phyloP scores from a whole-genome alignment of 345 rosid species.

The Hevea brasiliensis region DNA sequence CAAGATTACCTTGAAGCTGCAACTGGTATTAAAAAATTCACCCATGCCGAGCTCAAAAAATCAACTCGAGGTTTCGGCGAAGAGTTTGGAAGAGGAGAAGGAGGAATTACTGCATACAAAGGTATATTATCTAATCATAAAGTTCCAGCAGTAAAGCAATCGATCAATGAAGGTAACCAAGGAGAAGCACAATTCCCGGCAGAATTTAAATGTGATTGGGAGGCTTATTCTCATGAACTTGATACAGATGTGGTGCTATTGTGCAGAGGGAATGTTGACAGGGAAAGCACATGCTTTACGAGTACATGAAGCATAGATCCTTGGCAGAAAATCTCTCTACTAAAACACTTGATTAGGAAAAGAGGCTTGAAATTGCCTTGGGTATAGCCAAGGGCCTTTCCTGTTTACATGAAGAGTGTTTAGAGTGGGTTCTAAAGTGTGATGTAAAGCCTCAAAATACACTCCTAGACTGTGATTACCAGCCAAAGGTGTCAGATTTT shows the following conservation, averaged over 20 bases:
- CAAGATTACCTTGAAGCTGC: conserved; percentile 4
- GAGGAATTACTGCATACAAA: conserved; percentile 12
- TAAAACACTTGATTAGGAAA: too few species aligned
- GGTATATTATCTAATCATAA: conserved; percentile 8
- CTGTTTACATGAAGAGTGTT: too few species aligned
- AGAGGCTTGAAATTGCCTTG: too few species aligned
- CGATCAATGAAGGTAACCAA: conserved; percentile 13
- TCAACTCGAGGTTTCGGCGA: conserved; percentile 5
- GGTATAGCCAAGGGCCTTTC: too few species aligned
- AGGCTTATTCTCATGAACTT: conserved; percentile 23
- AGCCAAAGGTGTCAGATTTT: too few species aligned
- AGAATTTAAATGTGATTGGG: conserved; percentile 10
- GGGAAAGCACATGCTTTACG: conserved; percentile 9
- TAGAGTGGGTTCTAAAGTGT: too few species aligned
- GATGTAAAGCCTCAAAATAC: too few species aligned
- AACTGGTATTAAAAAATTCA: conserved; percentile 12
- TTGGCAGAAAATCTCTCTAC: too few species aligned
- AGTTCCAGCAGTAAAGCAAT: conserved; percentile 14
- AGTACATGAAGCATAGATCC: too few species aligned
- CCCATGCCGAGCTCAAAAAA: conserved; percentile 11
- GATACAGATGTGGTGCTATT: conserved; percentile 22
- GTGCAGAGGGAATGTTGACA: conserved; percentile 20
- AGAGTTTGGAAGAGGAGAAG: conserved; percentile 20
- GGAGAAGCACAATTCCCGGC: conserved; percentile 22
- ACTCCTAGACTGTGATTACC: too few species aligned